Evolutionary conservation across 257 asterid genomes (phyloP), one percentile per base, ranked within the genome.

Genomic region (Ajuga chamaepitys): DNA sequence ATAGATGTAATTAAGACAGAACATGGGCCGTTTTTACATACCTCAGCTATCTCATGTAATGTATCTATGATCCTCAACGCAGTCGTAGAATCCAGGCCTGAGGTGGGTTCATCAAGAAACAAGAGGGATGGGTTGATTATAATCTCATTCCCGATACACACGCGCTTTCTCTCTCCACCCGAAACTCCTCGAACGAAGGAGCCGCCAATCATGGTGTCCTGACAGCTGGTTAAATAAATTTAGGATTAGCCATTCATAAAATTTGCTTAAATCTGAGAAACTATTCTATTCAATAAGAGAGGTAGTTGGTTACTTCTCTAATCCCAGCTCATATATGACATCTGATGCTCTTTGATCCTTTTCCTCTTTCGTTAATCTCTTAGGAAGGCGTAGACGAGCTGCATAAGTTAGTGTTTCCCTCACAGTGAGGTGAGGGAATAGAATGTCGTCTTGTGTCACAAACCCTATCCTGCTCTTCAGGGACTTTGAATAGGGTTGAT

Each of bases 81-180:
- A n/a, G 95, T 94, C 0, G 99, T 94, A 2, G 99, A 94, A 71
- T 94, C 99, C 61, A 94, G 81, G 37, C 98, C 99, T 0, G 99
- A 94, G 26, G 99, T 94, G 30, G 99, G 99, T 58, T 94, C 99
- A 42, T 94, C 98, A 0, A 94, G 91, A 73, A 90, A 90, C 73
- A 94, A 64, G 14, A 94, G 79, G 20, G 99, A 94, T 1, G 96
- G 99, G 55, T 94, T 94, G 24, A 94, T 81, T 57, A 94, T 78
- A 17, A 90, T 94, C 91, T 94, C 99, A 30, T 86, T 94, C 28
- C 95, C 98, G 2, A 94, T 90, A 48, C 94, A 82, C 0, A 90
- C 99, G 1, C 99, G 96, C 74, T 94, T 94, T 71, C 98, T 78
- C 65, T 94, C 99, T 46, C 98, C 99, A 38, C 99, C 99, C 7